phyloP scores from a whole-genome alignment of 2,329 filamentous ascomycete genomes.

The Alternaria ventricosa region DNA sequence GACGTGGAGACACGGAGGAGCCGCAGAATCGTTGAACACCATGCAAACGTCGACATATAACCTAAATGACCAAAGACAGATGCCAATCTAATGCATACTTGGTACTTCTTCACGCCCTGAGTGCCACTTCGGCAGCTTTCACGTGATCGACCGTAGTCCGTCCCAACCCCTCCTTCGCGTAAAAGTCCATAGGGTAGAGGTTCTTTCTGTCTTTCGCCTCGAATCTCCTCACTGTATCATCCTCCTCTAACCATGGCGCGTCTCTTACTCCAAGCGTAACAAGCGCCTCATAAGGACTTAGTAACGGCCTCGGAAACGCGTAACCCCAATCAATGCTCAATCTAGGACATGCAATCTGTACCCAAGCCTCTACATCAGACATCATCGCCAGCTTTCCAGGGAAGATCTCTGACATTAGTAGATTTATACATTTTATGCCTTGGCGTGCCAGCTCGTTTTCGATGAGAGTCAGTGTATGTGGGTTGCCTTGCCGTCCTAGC shows the following conservation, averaged over 20 bases:
- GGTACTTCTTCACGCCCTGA: background rate
- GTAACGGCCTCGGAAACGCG: slow-evolving; percentile 83
- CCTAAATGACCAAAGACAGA: too few relatives aligned
- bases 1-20: background rate
- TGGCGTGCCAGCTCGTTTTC: slow-evolving; percentile 74
- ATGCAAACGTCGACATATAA: too few relatives aligned
- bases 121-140: slow-evolving; percentile 26
- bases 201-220: slow-evolving; percentile 58
- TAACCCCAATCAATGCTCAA: slow-evolving; percentile 99
- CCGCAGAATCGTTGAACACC: too few relatives aligned
- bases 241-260: slow-evolving; percentile 68
- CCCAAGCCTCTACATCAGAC: slow-evolving; percentile 94
- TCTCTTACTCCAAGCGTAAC: slow-evolving; percentile 82
- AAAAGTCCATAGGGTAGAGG: slow-evolving; percentile 98
- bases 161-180: slow-evolving; percentile 88
- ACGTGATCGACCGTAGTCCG: slow-evolving; percentile 64
- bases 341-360: slow-evolving; percentile 95
- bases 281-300: slow-evolving; percentile 95
- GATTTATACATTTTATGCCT: slow-evolving; percentile 81
- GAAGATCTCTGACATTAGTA: slow-evolving; percentile 94
- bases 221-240: slow-evolving; percentile 25
- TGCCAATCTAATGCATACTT: background rate
- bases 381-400: slow-evolving; percentile 94
- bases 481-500: slow-evolving; percentile 92
- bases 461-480: slow-evolving; percentile 86